phyloP scores from a whole-genome alignment of 495 filamentous ascomycete genomes.

The Aspergillus coremiiformis region DNA sequence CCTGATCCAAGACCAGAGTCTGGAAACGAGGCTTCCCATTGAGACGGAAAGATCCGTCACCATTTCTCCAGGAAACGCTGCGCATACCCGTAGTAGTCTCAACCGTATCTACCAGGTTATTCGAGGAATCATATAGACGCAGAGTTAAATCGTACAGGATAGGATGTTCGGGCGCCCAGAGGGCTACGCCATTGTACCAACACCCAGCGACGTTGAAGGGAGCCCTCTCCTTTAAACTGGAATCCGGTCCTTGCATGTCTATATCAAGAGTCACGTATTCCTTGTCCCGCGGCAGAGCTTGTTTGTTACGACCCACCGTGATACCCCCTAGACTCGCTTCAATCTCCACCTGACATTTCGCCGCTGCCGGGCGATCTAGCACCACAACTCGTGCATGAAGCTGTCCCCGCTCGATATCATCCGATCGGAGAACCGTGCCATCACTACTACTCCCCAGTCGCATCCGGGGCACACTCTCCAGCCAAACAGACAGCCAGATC shows the following conservation, averaged over 20 bases:
- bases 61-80: constrained; percentile 26
- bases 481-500: constrained; percentile 33
- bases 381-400: constrained; percentile 23
- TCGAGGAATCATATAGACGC: constrained; percentile 16
- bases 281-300: constrained; percentile 10
- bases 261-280: constrained; percentile 20
- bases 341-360: constrained; percentile 17
- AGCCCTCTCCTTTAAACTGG: constrained; percentile 2
- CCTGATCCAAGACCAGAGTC: constrained; percentile 31
- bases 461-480: constrained; percentile 29
- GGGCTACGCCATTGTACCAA: constrained; percentile 26
- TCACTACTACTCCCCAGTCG: constrained; percentile 22
- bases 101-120: constrained; percentile 21
- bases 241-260: constrained; percentile 14
- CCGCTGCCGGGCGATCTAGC: constrained; percentile 8
- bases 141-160: constrained; percentile 30
- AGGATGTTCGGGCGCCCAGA: constrained; percentile 35
- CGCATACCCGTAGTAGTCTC: constrained; percentile 32
- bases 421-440: constrained; percentile 26
- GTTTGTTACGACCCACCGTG: constrained; percentile 10
- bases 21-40: constrained; percentile 36
- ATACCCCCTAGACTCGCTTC: constrained; percentile 18
- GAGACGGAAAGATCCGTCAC: constrained; percentile 32
- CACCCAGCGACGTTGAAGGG: constrained; percentile 13
- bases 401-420: constrained; percentile 25